Percentiles rank a stretch among this genome's conserved stretches.
These are phyloP conservation scores for Aspergillus nomiae DNA, from an alignment of 2,329 filamentous ascomycete genomes.

Conservation along the genomic window DNA sequence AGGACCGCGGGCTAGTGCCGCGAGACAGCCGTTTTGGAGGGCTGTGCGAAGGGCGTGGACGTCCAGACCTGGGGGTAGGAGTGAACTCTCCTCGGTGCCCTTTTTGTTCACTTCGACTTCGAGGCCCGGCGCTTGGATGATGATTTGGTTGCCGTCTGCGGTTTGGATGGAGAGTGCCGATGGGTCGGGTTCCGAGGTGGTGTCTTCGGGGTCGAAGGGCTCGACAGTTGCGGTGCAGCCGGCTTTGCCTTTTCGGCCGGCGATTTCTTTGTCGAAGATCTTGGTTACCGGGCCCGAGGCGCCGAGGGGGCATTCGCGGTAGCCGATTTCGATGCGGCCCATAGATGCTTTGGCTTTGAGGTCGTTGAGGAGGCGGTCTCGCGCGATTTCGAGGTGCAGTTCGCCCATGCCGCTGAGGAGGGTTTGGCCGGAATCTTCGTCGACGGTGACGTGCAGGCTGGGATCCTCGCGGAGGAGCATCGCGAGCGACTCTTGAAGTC, in stretches of 20 bases:
- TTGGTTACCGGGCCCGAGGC: slow-evolving; percentile 60
- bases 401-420: slow-evolving; percentile 95
- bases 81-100: slow-evolving; percentile 46
- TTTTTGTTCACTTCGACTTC: slow-evolving; percentile 38
- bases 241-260: slow-evolving; percentile 76
- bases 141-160: slow-evolving; percentile 71
- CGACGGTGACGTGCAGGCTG: slow-evolving; percentile 78
- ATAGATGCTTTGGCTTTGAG: slow-evolving; percentile 84
- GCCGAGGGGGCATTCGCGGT: slow-evolving; percentile 76
- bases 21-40: slow-evolving; percentile 77
- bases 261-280: slow-evolving; percentile 76
- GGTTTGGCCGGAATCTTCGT: slow-evolving; percentile 90
- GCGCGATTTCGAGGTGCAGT: slow-evolving; percentile 88
- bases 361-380: slow-evolving; percentile 83
- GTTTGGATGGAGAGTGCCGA: slow-evolving; percentile 41
- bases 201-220: slow-evolving; percentile 51
- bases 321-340: slow-evolving; percentile 91
- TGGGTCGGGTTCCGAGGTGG: slow-evolving; percentile 14
- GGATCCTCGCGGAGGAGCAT: slow-evolving; percentile 89
- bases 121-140: slow-evolving; percentile 57
- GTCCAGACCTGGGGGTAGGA: slow-evolving; percentile 58
- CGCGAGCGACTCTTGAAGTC: slow-evolving; percentile 73
- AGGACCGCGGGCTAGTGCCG: slow-evolving; percentile 82
- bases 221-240: slow-evolving; percentile 70
- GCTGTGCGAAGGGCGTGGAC: slow-evolving; percentile 52